Evolutionary conservation across 495 filamentous ascomycete species (phyloP), one percentile per base, ranked within the genome.

Genomic region (Melanomma pulvis-pyrius): DNA sequence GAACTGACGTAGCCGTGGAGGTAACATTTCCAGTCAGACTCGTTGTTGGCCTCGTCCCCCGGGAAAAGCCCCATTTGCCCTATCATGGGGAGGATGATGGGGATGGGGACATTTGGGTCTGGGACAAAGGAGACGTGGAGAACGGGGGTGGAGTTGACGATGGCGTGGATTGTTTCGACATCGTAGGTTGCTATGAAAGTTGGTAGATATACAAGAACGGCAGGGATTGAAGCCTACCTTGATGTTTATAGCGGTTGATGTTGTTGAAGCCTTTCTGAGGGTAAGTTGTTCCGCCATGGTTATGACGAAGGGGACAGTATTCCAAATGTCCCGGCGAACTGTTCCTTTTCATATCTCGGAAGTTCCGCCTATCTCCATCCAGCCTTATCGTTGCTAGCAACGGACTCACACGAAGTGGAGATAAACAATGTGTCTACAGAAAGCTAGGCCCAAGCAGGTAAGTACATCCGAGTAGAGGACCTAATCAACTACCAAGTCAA

Each of bases 1-100:
- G 88, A 87, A 61, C 86, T 88, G 57, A 93, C 86, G 74, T 96
- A 93, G 68, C 91, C 91, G 74, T 97, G 92, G 1, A 97, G 82
- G 70, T 97, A 96, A 56, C 90, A 84, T 13, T 90, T 76, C 0
- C 87, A 82, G 65, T 91, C 88, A 12, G 84, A 82, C 2, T 86
- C 77, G 12, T 55, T 65, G 17, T 44, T 44, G 7, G 53, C 28
- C 34, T 48, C 25, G 30, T 63, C 89, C 59, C 83, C 82, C 21
- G 62, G 51, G 70, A 86, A 93, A 51, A 85, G 89, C 26, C 83
- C 89, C 88, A 92, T 91, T 67, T 86, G 85, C 50, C 92, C 92
- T 61, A 96, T 89, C 91, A 96, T 93, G 29, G 92, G 92, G 0
- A 97, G 81, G 61, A 88, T 85, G 52, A 84, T 81, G 12, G 92